These are phyloP conservation scores for Diplodia corticola DNA, from an alignment of 2,329 filamentous ascomycete species.

Conservation along the genomic window DNA sequence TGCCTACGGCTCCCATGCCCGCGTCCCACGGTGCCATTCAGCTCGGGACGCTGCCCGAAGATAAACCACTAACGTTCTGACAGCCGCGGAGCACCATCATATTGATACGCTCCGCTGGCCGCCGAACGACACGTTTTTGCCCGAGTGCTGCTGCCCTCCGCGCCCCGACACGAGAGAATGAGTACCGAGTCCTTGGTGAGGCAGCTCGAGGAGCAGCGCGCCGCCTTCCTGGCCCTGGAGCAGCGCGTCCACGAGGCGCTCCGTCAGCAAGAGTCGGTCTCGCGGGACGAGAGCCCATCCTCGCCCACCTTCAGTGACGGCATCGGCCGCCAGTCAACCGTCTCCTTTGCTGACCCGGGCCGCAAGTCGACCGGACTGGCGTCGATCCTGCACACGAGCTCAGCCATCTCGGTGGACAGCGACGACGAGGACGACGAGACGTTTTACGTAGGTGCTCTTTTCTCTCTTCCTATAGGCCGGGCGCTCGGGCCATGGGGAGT, in stretches of 20 bases:
- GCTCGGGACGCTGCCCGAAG: conserved; percentile 1
- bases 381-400: conserved; percentile 28
- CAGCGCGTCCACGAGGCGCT: conserved; percentile 22
- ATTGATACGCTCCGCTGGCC: conserved; percentile 10
- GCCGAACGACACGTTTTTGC: not conserved
- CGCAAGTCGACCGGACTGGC: conserved; percentile 13
- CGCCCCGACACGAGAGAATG: conserved; percentile 12
- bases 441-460: conserved; percentile 30
- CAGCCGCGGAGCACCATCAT: not conserved
- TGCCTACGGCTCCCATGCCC: conserved; percentile 6
- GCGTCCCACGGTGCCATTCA: conserved; percentile 12
- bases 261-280: not conserved
- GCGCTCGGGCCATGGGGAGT: conserved; percentile 14
- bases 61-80: conserved; percentile 21
- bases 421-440: conserved; percentile 39
- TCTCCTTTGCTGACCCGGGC: conserved; percentile 19
- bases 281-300: conserved; percentile 1
- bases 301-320: conserved; percentile 12
- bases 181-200: conserved; percentile 19
- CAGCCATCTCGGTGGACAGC: conserved; percentile 38
- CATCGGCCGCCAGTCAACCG: conserved; percentile 16
- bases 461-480: not conserved
- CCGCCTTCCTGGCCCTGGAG: conserved; percentile 19
- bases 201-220: conserved; percentile 23
- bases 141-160: not conserved